A percentile compares a stretch with the other conserved stretches of the same genome.
phyloP scores from a whole-genome alignment of 108 stramenopile genomes.

The Ochromonas danica region DNA sequence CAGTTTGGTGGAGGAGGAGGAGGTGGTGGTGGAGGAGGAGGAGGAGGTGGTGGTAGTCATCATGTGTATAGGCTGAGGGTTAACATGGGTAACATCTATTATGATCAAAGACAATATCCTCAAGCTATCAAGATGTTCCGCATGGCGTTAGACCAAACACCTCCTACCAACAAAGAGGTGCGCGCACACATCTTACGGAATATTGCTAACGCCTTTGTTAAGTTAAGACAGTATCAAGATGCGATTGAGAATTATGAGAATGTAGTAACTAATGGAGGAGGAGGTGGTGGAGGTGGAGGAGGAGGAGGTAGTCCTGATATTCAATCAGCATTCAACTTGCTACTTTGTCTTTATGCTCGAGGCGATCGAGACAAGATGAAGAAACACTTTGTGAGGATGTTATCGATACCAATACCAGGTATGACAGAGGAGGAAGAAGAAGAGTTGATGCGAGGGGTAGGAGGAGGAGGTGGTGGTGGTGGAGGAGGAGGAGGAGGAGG shows the following conservation, averaged over 20 bases:
- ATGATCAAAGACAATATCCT: conserved; percentile 67
- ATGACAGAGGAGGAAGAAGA: conserved; percentile 35
- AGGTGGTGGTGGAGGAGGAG: no score
- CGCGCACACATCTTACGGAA: conserved; percentile 73
- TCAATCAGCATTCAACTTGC: conserved; percentile 76
- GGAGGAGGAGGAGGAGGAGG: not conserved
- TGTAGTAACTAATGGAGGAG: conserved; percentile 65
- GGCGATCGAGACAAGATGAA: conserved; percentile 71
- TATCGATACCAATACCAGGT: conserved; percentile 55
- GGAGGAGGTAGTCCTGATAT: conserved; percentile 63
- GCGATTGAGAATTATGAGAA: conserved; percentile 74
- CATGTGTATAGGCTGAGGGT: conserved; percentile 69
- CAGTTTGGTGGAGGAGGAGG: conserved; percentile 54
- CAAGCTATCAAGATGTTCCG: conserved; percentile 78
- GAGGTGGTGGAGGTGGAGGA: not conserved
- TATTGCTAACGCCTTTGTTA: conserved; percentile 77
- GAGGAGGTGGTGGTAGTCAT: no score
- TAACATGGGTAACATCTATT: conserved; percentile 85
- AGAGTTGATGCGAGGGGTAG: not conserved
- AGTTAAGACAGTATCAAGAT: conserved; percentile 70
- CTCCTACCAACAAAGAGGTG: conserved; percentile 63
- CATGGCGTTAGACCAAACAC: conserved; percentile 81
- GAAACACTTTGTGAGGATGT: conserved; percentile 59
- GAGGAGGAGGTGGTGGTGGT: not conserved
- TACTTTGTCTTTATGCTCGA: conserved; percentile 75